A percentile compares a stretch with the other conserved stretches of the same genome.
Evolutionary conservation across 2,329 filamentous ascomycete species (phyloP).

Genomic region (Pseudopyricularia javanii): DNA sequence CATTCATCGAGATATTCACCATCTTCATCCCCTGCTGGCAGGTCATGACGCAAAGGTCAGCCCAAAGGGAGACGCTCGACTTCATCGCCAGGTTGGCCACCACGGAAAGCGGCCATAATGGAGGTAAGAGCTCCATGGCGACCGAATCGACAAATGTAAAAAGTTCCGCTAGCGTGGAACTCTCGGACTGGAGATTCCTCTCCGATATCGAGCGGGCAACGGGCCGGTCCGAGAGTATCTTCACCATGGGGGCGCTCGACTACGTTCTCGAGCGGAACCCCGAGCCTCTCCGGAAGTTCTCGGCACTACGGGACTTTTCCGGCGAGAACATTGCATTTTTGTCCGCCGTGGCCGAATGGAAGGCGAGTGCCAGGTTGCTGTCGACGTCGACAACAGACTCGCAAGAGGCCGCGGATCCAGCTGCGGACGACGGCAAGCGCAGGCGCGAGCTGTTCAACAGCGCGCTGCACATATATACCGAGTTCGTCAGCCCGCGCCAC

Average conservation of each 20-base stretch:
- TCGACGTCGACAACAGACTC: neutral
- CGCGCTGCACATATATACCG: constrained; percentile 48
- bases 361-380: constrained; percentile 17
- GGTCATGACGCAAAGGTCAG: constrained; percentile 30
- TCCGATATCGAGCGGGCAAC: constrained; percentile 15
- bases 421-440: constrained; percentile 22
- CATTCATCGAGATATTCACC: constrained; percentile 50
- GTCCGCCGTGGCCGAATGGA: constrained; percentile 44
- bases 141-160: neutral
- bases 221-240: constrained; percentile 27
- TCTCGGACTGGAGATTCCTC: constrained; percentile 8
- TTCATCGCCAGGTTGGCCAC: constrained; percentile 35
- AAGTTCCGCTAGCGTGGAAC: neutral
- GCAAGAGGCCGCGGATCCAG: neutral
- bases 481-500: constrained; percentile 46
- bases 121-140: neutral
- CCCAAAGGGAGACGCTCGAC: constrained; percentile 33
- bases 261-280: constrained; percentile 45
- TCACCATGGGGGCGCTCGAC: constrained; percentile 51
- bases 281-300: constrained; percentile 48
- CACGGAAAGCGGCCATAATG: neutral
- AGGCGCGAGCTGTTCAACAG: constrained; percentile 35
- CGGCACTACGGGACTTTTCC: constrained; percentile 53
- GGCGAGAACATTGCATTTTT: constrained; percentile 62
- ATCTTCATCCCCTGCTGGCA: constrained; percentile 52